phyloP scores from a whole-genome alignment of 768 basidiomycete species.

The Pisolithus microcarpus region DNA sequence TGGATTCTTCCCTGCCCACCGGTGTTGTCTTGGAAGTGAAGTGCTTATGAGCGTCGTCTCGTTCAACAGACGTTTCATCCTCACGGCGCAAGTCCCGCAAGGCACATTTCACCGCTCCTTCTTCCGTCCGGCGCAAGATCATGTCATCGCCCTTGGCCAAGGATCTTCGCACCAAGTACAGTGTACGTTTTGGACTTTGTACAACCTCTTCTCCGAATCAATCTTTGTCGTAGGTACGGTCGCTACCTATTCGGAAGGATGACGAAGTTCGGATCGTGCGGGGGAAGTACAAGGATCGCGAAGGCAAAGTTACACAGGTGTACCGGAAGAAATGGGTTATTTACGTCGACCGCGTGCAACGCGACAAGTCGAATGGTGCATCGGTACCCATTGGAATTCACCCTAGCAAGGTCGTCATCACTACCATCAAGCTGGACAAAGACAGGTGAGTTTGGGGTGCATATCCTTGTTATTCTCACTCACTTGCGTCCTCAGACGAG shows the following conservation, averaged over 20 bases:
- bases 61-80: conserved; percentile 67
- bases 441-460: conserved; percentile 49
- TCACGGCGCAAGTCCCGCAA: conserved; percentile 98
- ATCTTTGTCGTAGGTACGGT: conserved; percentile 55
- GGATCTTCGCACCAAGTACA: conserved; percentile 89
- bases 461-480: not conserved
- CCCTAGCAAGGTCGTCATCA: conserved; percentile 95
- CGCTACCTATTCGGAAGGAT: conserved; percentile 93
- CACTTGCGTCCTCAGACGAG: conserved; percentile 43
- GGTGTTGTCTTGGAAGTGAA: conserved; percentile 3
- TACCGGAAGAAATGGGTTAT: conserved; percentile 99
- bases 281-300: conserved; percentile 97
- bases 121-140: conserved; percentile 91
- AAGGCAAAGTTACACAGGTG: conserved; percentile 96
- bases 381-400: conserved; percentile 91
- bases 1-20: conserved; percentile 35
- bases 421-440: conserved; percentile 87
- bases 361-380: conserved; percentile 96
- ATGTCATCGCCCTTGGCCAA: conserved; percentile 96
- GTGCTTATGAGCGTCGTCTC: conserved; percentile 27
- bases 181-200: conserved; percentile 45
- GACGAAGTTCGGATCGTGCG: conserved; percentile 96
- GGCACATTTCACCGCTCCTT: conserved; percentile 95
- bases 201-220: not conserved
- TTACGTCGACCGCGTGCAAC: conserved; percentile 94